Conservation (phyloP, 805 yeast genomes). For the Saccharomycopsis selenospora region DNA sequence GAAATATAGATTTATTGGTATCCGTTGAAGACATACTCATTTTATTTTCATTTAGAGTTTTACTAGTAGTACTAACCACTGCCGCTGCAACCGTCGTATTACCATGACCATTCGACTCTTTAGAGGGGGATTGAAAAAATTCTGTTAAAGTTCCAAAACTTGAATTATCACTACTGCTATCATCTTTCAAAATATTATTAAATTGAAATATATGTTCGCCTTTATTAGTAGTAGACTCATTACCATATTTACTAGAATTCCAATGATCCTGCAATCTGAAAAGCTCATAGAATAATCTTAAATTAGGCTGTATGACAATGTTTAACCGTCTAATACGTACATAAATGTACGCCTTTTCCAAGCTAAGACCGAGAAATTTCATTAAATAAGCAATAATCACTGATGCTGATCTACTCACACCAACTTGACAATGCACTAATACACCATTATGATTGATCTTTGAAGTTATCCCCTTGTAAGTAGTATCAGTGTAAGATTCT, state of each 20-base stretch:
- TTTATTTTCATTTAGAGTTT: neutral
- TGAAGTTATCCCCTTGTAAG: slow-evolving; percentile 18
- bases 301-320: slow-evolving; percentile 89
- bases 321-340: slow-evolving; percentile 88
- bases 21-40: neutral
- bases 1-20: neutral
- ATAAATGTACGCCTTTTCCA: slow-evolving; percentile 75
- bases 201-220: neutral
- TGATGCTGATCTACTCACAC: slow-evolving; percentile 91
- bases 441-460: slow-evolving; percentile 3
- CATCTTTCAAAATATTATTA: neutral
- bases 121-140: neutral
- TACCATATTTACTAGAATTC: neutral
- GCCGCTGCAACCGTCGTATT: neutral
- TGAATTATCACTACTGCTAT: neutral
- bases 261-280: slow-evolving; percentile 42
- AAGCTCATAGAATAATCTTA: slow-evolving; percentile 85
- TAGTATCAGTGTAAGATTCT: slow-evolving; percentile 39
- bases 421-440: slow-evolving; percentile 90
- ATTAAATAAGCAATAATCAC: slow-evolving; percentile 94
- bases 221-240: neutral
- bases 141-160: neutral
- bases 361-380: slow-evolving; percentile 58
- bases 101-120: neutral
- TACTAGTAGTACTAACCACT: neutral